phyloP scores from a whole-genome alignment of 805 yeast species.

The Lipomyces sp. region DNA sequence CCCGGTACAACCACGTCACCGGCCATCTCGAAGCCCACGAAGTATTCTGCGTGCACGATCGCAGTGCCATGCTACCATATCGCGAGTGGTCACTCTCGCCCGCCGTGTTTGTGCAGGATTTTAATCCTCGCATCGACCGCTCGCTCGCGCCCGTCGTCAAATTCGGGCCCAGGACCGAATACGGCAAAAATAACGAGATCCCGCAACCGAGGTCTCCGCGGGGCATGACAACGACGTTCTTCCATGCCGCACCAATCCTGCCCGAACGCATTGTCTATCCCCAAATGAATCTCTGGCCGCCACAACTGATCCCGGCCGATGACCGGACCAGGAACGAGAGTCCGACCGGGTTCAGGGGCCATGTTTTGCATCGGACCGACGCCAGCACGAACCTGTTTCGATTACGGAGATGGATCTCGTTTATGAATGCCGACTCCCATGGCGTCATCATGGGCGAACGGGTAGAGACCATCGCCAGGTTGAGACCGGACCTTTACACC shows the following conservation, averaged over 20 bases:
- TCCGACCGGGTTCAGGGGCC: slow-evolving; percentile 38
- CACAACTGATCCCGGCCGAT: slow-evolving; percentile 34
- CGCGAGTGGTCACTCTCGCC: slow-evolving; percentile 27
- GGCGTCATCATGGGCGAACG: slow-evolving; percentile 34
- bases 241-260: slow-evolving; percentile 34
- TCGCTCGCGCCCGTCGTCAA: slow-evolving; percentile 24
- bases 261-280: slow-evolving; percentile 37
- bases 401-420: slow-evolving; percentile 31
- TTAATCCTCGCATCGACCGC: slow-evolving; percentile 22
- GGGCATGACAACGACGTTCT: slow-evolving; percentile 23
- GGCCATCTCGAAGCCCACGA: slow-evolving; percentile 38
- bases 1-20: slow-evolving; percentile 32
- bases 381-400: slow-evolving; percentile 35
- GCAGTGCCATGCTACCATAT: slow-evolving; percentile 9
- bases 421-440: slow-evolving; percentile 11
- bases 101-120: slow-evolving; percentile 21
- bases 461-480: slow-evolving; percentile 39
- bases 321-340: slow-evolving; percentile 39
- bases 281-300: slow-evolving; percentile 41
- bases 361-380: slow-evolving; percentile 26
- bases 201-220: slow-evolving; percentile 23
- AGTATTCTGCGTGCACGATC: slow-evolving; percentile 24
- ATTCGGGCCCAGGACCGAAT: slow-evolving; percentile 21
- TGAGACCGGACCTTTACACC: slow-evolving; percentile 23
- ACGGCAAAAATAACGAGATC: slow-evolving; percentile 31